Percentiles rank a stretch among this genome's conserved stretches.
Conservation (phyloP, 139 green algal genomes). For the Chlamydomonas incerta region DNA sequence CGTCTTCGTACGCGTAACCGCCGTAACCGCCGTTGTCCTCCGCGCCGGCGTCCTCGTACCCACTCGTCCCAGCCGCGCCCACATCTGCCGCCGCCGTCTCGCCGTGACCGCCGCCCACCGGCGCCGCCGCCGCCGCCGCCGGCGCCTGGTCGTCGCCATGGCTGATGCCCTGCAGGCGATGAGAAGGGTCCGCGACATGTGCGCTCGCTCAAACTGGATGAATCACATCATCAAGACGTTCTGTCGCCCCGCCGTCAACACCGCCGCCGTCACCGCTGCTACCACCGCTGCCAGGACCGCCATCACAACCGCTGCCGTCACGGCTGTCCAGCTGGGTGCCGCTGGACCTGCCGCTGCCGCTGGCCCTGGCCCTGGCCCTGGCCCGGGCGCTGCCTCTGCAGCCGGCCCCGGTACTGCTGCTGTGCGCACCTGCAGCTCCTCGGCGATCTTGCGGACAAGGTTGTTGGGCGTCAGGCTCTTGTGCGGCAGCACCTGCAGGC, state of each 20-base stretch:
- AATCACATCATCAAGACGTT: too few species aligned
- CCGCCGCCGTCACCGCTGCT: too few species aligned
- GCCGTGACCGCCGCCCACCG: background rate
- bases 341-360: too few species aligned
- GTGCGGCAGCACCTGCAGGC: constrained; percentile 19
- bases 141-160: background rate
- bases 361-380: too few species aligned
- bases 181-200: too few species aligned
- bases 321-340: too few species aligned
- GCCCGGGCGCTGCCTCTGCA: too few species aligned
- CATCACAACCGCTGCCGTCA: too few species aligned
- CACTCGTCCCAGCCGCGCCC: background rate
- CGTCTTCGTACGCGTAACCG: background rate
- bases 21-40: background rate
- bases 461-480: constrained; percentile 50
- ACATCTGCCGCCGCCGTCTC: background rate
- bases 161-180: background rate
- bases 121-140: background rate
- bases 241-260: too few species aligned
- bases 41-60: background rate
- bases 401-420: too few species aligned
- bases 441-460: constrained; percentile 14
- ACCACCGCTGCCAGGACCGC: too few species aligned
- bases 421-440: constrained; percentile 18
- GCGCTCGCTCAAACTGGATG: too few species aligned